Percentiles rank a stretch among this genome's conserved stretches.
These are phyloP conservation scores for Hypoxylon sp. DNA, from an alignment of 2,329 filamentous ascomycete species.

Conservation along the genomic window DNA sequence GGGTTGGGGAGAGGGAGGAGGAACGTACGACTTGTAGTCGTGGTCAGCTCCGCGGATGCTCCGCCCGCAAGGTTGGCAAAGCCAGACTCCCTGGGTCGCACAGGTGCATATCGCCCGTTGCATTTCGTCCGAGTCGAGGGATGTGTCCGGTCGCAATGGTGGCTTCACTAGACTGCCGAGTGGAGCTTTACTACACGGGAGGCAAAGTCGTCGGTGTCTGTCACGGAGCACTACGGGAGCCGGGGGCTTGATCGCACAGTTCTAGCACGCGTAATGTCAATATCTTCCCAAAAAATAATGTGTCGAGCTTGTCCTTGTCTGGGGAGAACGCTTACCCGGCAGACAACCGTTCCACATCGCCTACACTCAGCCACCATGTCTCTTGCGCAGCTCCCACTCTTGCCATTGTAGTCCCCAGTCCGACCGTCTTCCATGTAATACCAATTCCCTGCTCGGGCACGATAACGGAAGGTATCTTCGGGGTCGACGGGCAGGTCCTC, in stretches of 20 bases:
- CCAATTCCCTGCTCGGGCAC: slow-evolving; percentile 71
- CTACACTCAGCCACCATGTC: slow-evolving; percentile 90
- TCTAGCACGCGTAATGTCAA: slow-evolving; percentile 67
- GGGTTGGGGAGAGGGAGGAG: slow-evolving; percentile 5
- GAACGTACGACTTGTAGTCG: slow-evolving; percentile 70
- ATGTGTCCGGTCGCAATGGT: slow-evolving; percentile 60
- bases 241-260: slow-evolving; percentile 89
- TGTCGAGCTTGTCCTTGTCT: background rate
- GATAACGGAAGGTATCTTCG: slow-evolving; percentile 70
- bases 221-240: slow-evolving; percentile 76
- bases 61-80: slow-evolving; percentile 87
- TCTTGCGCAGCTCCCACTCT: slow-evolving; percentile 83
- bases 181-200: slow-evolving; percentile 79
- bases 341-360: slow-evolving; percentile 82
- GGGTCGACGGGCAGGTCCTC: slow-evolving; percentile 71
- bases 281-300: slow-evolving; percentile 21
- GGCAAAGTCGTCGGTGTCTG: slow-evolving; percentile 86
- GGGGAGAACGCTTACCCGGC: slow-evolving; percentile 74
- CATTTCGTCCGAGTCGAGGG: slow-evolving; percentile 70
- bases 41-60: slow-evolving; percentile 73
- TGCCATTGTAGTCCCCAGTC: slow-evolving; percentile 68
- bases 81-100: slow-evolving; percentile 76
- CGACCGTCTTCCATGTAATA: slow-evolving; percentile 70
- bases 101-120: slow-evolving; percentile 69
- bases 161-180: slow-evolving; percentile 69